Percentiles rank a stretch among this genome's conserved stretches.
Conservation (phyloP, 495 filamentous ascomycete genomes). For the Neurospora sp. region DNA sequence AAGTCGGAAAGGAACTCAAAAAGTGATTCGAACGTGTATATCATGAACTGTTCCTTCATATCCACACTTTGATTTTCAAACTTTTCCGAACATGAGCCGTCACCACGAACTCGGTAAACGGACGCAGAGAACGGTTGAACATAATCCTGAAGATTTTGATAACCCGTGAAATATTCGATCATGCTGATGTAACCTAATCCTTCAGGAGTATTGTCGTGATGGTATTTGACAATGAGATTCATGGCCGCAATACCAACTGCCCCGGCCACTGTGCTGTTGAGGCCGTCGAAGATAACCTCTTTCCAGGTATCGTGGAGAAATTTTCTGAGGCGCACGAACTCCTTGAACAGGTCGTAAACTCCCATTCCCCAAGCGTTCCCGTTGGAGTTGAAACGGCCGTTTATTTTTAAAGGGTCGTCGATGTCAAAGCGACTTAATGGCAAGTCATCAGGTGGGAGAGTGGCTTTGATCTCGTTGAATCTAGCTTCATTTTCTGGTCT, state of each 20-base stretch:
- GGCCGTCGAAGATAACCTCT: slow-evolving; percentile 30
- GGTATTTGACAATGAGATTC: not conserved
- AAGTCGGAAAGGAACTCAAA: not conserved
- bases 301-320: slow-evolving; percentile 32
- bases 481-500: not conserved
- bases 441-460: not conserved
- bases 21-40: not conserved
- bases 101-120: not conserved
- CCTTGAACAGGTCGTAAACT: slow-evolving; percentile 20
- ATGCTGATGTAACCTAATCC: not conserved
- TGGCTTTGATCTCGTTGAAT: not conserved
- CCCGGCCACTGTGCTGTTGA: slow-evolving; percentile 40
- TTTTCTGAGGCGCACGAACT: slow-evolving; percentile 26
- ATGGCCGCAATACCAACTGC: slow-evolving; percentile 32
- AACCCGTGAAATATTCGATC: not conserved
- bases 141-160: not conserved
- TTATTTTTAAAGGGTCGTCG: not conserved
- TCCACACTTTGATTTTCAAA: not conserved
- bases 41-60: not conserved
- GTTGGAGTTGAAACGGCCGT: not conserved
- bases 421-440: not conserved
- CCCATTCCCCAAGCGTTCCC: slow-evolving; percentile 14
- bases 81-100: not conserved
- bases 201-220: not conserved
- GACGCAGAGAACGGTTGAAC: not conserved